Base-by-base conservation (phyloP, 2,329 filamentous ascomycete genomes). In the Rugonectria rugulosa region DNA sequence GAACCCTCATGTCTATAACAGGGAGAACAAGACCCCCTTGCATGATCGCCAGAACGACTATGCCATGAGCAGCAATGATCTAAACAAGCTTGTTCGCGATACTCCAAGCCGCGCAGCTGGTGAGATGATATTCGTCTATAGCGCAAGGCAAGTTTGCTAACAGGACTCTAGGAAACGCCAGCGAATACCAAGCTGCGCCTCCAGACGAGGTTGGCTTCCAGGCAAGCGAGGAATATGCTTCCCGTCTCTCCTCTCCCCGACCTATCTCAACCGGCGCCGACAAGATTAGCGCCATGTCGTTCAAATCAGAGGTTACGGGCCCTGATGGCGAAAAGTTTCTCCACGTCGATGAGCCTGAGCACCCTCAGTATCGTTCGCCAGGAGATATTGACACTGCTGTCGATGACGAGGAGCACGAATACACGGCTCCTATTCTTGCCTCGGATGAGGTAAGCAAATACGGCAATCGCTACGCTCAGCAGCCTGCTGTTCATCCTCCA, bases 191-290 rank as follows among this genome's bases (percentile, higher is more conserved):
- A 44, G 87, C 90, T 53, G 95, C 92, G 4, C 95, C 95, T 3
- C 91, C 90, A 65, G 94, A 98, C 68, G 90, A 98, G 70, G 86
- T 96, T 65, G 95, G 91, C 17, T 97, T 93, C 76, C 85, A 92
- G 59, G 94, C 92, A 11, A 88, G 87, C 10, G 92, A 97, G 61
- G 88, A 96, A 69, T 96, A 92, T 69, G 82, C 87, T 14, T 89
- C 88, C 24, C 88, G 91, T 57, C 87, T 92, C 58, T 81, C 85
- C 38, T 90, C 90, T n/a, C 89, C 89, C 8, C 81, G 76, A 44
- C 84, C 85, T 14, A 74, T 68, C 60, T 74, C 67, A 59, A 70
- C 61, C 80, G 41, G 34, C 9, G 60, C 31, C 27, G 57, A 61
- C 34, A 59, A 63, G 44, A 29, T 49, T 2, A 56, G 47, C n/a